Base-by-base conservation (phyloP, 352 stramenopile genomes). In the Phytopythium boreale region DNA sequence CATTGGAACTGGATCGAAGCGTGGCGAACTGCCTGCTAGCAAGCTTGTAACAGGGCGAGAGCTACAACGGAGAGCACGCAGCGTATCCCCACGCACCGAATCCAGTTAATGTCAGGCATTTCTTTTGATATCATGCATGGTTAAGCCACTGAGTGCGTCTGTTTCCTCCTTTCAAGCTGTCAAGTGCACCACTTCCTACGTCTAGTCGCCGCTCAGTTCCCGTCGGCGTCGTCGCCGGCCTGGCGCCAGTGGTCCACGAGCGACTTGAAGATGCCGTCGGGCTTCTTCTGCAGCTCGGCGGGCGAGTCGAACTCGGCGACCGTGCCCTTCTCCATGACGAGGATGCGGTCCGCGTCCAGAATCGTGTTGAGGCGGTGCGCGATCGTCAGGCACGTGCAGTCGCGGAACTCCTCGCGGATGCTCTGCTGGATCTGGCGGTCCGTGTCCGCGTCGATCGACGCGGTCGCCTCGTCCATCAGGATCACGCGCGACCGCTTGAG, bases 281-380 rank as follows among this genome's bases (percentile, higher is more conserved):
- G 67, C 60, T 84, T 87, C 20, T 72, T 63, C 62, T 98, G 74
- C 20, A 99, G 75, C 36, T 96, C 79, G 7, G 59, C 56, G 0
- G 95, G 92, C 10, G 85, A 56, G 17, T 84, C 97, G 62, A 90
- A 96, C 73, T 99, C 94, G n/a, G 84, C 90, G 14, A 96, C 87
- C n/a, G 74, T 77, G 20, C 97, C 97, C 51, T 91, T 74, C 62
- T 98, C 97, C 79, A 99, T 93, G 1, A 99, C 97, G n/a, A 99
- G 69, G 44, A 99, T 95, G 37, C 79, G 77, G 75, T 99, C 97
- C 61, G 88, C 97, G 74, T 99, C 96, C 75, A 98, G 93, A 61
- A 99, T 98, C 8, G 97, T 99, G 72, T 99, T 93, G 47, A 99
- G 79, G 27, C 97, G 88, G 76, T 99, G 97, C 37, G 97, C 97